These are phyloP conservation scores for Amauroascus niger DNA, from an alignment of 2,329 filamentous ascomycete genomes.

Conservation along the genomic window DNA sequence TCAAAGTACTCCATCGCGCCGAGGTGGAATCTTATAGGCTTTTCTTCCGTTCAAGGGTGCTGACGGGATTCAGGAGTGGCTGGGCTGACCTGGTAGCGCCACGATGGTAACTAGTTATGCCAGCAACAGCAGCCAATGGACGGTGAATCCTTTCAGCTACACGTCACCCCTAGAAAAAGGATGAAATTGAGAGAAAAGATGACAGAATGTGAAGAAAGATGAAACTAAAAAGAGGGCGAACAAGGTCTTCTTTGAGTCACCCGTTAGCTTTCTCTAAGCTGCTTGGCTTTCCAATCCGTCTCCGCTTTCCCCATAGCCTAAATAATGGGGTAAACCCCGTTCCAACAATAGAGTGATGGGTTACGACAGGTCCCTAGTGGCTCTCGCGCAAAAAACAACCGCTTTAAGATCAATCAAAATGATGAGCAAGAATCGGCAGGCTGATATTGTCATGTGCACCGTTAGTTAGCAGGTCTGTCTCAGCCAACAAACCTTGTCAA, in stretches of 20 bases:
- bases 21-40: conserved; percentile 8
- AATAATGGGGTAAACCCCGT: conserved; percentile 4
- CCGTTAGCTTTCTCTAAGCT: not conserved
- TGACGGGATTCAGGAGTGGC: not conserved
- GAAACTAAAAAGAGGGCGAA: not conserved
- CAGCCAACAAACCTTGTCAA: conserved; percentile 4
- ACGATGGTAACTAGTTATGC: conserved; percentile 2
- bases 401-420: not conserved
- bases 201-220: not conserved
- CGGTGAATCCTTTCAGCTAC: not conserved
- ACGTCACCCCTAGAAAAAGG: conserved; percentile 5
- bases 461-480: not conserved
- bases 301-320: conserved; percentile 12
- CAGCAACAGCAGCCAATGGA: conserved; percentile 9
- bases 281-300: not conserved
- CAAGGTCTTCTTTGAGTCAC: conserved; percentile 8
- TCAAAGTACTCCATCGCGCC: conserved; percentile 40
- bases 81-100: not conserved
- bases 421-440: not conserved
- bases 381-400: not conserved
- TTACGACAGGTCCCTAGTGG: not conserved
- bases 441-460: conserved; percentile 1
- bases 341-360: not conserved
- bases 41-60: not conserved
- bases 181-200: not conserved